A percentile compares a stretch with the other conserved stretches of the same genome.
Evolutionary conservation across 2,329 filamentous ascomycete genomes (phyloP).

Genomic region (Stenocarpella maydis): DNA sequence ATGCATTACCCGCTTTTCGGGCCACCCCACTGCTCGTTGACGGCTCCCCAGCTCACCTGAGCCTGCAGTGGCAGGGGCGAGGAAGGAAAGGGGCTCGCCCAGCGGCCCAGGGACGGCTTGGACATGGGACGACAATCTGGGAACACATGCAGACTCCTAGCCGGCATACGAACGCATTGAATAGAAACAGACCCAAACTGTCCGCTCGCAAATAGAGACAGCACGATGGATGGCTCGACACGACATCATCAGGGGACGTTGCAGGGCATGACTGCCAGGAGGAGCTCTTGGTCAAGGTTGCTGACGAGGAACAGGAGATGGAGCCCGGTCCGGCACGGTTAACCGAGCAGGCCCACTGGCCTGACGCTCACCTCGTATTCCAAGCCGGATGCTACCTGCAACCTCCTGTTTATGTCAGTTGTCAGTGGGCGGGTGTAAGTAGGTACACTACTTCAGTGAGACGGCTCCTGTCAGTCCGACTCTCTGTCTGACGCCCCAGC

Average conservation of each 20-base stretch:
- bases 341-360: slow-evolving; percentile 10
- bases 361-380: slow-evolving; percentile 21
- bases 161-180: neutral
- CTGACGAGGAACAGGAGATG: slow-evolving; percentile 7
- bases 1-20: slow-evolving; percentile 3
- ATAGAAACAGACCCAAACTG: no score
- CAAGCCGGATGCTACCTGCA: slow-evolving; percentile 18
- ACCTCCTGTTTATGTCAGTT: slow-evolving; percentile 11
- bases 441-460: neutral
- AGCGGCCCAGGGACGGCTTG: slow-evolving; percentile 3
- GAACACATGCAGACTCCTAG: no score
- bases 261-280: slow-evolving; percentile 8
- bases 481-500: neutral
- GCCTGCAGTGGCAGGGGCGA: slow-evolving; percentile 6
- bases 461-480: neutral
- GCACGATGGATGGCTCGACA: neutral
- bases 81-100: slow-evolving; percentile 16
- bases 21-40: neutral
- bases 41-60: neutral
- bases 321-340: slow-evolving; percentile 12
- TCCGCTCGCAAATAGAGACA: neutral
- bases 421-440: no score
- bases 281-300: slow-evolving; percentile 18
- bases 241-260: neutral
- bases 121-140: slow-evolving; percentile 1